Base-by-base conservation (phyloP, 371 early-diverging fungal genomes). In the Coemansia sp. region DNA sequence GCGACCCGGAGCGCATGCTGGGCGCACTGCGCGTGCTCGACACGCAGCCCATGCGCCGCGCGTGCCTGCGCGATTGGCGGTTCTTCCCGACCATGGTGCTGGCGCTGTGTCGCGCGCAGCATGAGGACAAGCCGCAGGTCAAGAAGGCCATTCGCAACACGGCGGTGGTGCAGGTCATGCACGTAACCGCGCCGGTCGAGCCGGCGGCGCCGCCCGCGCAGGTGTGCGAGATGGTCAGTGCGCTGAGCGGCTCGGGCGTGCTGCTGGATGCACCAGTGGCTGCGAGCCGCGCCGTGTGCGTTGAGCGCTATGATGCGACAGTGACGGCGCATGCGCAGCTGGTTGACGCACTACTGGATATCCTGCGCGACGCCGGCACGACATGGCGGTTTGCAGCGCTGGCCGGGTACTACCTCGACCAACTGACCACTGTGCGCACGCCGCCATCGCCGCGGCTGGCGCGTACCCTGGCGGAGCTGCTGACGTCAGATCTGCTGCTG, bases 361-460 rank as follows among this genome's bases (percentile, higher is more conserved):
- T 86, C 40, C 52, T 83, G 49, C 68, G 83, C 30, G 82, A 85
- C 57, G 69, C 83, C 11, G 80, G 81, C 6, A 71, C 91, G 0
- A 92, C 90, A 45, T 94, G 94, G 94, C 85, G 93, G 6, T 90
- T 86, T 69, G 81, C 85, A 1, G 81, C 86, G 1, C 90, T 93
- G 87, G 84, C 90, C 3, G 83, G 88, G 59, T 88, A 85, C 55
- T 87, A 91, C 45, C 65, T 94, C 6, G 90, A 91, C 45, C 63
- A 88, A 26, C 78, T 86, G 30, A 68, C 87, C 50, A 71, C 87
- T 31, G 78, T 83, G 0, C 84, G 90, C 45, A 70, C 70, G 47
- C 83, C 89, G 16, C 82, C 85, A 2, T 80, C 84, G 3, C 69
- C 76, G 6, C 81, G 81, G 0, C 59, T 92, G 20, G 86, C 84